Conservation (phyloP, 345 rosid species). For the Acer negundo region DNA sequence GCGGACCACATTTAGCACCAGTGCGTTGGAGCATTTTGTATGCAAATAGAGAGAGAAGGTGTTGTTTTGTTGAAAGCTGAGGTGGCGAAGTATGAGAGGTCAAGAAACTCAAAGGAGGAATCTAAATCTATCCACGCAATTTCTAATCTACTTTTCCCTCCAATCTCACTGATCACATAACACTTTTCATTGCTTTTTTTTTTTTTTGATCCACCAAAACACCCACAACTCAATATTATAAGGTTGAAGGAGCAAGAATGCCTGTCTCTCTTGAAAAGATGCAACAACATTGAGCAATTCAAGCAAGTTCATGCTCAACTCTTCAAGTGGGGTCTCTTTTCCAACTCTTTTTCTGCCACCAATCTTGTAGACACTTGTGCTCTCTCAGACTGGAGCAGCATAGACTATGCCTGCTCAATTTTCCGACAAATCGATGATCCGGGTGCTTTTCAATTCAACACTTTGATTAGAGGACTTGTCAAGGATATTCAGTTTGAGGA, state of each 20-base stretch:
- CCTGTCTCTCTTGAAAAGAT: slow-evolving; percentile 45
- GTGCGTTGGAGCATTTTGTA: too few relatives aligned
- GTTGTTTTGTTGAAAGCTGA: slow-evolving; percentile 10
- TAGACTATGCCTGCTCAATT: slow-evolving; percentile 39
- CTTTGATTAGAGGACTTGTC: slow-evolving; percentile 38
- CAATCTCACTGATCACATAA: too few relatives aligned
- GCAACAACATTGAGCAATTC: slow-evolving; percentile 51
- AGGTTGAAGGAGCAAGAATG: too few relatives aligned
- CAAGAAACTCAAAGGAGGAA: slow-evolving; percentile 2
- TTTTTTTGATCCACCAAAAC: slow-evolving; percentile 38
- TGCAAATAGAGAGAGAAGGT: too few relatives aligned
- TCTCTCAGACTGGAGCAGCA: slow-evolving; percentile 40
- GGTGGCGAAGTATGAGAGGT: slow-evolving; percentile 26
- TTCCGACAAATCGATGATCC: slow-evolving; percentile 34
- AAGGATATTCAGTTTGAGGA: slow-evolving; percentile 24
- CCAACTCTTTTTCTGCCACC: slow-evolving; percentile 33
- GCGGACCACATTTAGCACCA: too few relatives aligned
- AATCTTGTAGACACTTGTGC: slow-evolving; percentile 45
- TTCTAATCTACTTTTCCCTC: slow-evolving; percentile 13
- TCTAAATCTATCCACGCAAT: slow-evolving; percentile 23
- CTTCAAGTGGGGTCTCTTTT: slow-evolving; percentile 39
- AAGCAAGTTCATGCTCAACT: slow-evolving; percentile 55
- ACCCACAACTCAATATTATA: slow-evolving; percentile 6
- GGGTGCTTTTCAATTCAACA: slow-evolving; percentile 36
- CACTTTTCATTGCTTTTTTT: too few relatives aligned